Base-by-base conservation (phyloP, 805 yeast genomes). In the Diddensiella caesifluorescens region DNA sequence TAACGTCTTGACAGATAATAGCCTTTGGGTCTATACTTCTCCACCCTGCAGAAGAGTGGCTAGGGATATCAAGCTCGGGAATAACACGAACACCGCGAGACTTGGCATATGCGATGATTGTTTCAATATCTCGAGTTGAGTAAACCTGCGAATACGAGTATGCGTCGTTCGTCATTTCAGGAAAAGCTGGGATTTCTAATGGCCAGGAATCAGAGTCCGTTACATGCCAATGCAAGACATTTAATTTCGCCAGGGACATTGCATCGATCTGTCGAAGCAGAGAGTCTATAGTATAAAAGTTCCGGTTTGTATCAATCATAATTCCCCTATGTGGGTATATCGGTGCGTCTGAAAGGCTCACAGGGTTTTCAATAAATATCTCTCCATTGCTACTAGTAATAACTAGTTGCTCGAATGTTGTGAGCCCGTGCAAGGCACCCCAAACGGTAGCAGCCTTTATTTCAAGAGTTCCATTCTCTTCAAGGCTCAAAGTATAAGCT, bases 41-140 rank as follows among this genome's bases (percentile, higher is more conserved):
- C 66, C 67, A 67, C 0, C 71, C 72, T 5, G 68, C 61, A 19
- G 60, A 47, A 9, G 69, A 53, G 47, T 67, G 72, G 1, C 69
- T 70, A 2, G 71, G 71, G 50, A 62, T 42, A 42, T 67, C 72
- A 22, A 67, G 42, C 45, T 67, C 72, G 3, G 72, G 71, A 18
- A 67, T 48, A 15, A 67, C 55, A 45, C 72, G 53, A 10, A 67
- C 62, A 9, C 70, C 72, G 34, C 64, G 50, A 2, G 31, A 46
- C 13, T 42, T 37, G 3, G 67, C 70, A 51, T 64, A 65, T 4
- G 42, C 39, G 10, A 67, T 56, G 9, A 66, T 42, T 7, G 54
- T 35, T 16, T 36, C 28, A 20, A 67, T 45, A 38, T 65, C 67
- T 2, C 48, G 39, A 9, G 47, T 49, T 2, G 59, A 41, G 48